Evolutionary conservation across 1,139 yeast species (phyloP).

Genomic region (Debaryomyces singareniensis): DNA sequence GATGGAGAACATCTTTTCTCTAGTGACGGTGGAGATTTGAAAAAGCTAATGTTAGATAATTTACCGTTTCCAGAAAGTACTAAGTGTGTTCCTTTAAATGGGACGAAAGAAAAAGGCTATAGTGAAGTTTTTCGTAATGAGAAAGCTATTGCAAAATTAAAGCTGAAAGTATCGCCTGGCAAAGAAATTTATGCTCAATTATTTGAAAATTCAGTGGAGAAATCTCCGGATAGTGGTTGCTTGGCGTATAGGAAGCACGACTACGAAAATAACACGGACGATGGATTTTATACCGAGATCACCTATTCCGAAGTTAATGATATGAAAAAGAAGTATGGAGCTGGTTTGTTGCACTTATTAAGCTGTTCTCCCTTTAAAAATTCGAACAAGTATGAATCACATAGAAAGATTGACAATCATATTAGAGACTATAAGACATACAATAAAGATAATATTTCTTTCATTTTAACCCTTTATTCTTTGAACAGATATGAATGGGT

Average conservation of each 20-base stretch:
- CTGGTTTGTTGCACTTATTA: slow-evolving; percentile 27
- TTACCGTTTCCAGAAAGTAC: neutral
- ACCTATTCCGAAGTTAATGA: slow-evolving; percentile 8
- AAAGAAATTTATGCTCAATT: slow-evolving; percentile 23
- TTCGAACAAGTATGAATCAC: slow-evolving; percentile 13
- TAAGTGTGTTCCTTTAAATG: slow-evolving; percentile 17
- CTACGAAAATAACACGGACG: slow-evolving; percentile 18
- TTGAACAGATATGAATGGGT: slow-evolving; percentile 36
- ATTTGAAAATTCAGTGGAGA: slow-evolving; percentile 17
- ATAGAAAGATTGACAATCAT: slow-evolving; percentile 24
- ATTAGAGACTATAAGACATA: slow-evolving; percentile 13
- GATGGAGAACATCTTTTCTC: no score
- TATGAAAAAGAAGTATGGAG: slow-evolving; percentile 20
- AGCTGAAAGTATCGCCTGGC: slow-evolving; percentile 16
- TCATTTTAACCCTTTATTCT: slow-evolving; percentile 27
- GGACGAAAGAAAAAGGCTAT: slow-evolving; percentile 23
- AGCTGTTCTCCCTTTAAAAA: slow-evolving; percentile 23
- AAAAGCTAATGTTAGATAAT: neutral
- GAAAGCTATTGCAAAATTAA: slow-evolving; percentile 16
- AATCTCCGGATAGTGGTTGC: slow-evolving; percentile 18
- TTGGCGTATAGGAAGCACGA: slow-evolving; percentile 27
- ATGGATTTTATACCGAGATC: slow-evolving; percentile 12
- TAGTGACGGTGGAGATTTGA: no score
- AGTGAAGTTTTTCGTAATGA: slow-evolving; percentile 29
- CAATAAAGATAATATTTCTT: slow-evolving; percentile 20